Conservation (phyloP, 306 rosid species). For the Quercus gilva region DNA sequence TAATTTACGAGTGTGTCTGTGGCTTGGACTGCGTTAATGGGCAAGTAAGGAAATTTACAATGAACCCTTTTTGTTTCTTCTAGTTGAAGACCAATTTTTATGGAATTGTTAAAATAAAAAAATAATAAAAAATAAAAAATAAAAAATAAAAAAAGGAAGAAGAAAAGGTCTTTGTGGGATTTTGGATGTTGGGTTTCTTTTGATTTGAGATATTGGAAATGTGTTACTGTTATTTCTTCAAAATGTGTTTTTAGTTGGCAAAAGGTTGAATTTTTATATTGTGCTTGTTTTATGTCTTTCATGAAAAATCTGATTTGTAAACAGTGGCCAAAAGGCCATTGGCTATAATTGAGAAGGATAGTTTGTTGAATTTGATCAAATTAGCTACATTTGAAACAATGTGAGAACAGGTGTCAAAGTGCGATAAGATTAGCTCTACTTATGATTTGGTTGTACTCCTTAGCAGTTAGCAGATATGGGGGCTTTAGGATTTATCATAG, state of each 20-base stretch:
- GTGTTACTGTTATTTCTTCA: neutral
- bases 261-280: neutral
- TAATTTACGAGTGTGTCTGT: conserved; percentile 45
- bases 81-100: conserved; percentile 7
- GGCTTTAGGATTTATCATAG: neutral
- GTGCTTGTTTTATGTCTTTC: neutral
- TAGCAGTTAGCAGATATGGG: neutral
- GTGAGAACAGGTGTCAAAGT: neutral
- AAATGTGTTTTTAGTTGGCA: neutral
- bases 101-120: neutral
- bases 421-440: neutral
- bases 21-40: conserved; percentile 57
- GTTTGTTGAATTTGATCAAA: neutral
- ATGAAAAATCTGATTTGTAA: no score
- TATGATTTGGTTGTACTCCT: neutral
- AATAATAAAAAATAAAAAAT: no score
- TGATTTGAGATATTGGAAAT: neutral
- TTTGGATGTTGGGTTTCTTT: neutral
- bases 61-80: conserved; percentile 54
- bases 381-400: neutral
- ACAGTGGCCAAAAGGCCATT: no score
- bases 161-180: no score
- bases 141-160: neutral
- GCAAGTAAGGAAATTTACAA: conserved; percentile 43
- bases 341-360: neutral